Conservation (phyloP, 352 stramenopile genomes). For the Pythium dissimile region DNA sequence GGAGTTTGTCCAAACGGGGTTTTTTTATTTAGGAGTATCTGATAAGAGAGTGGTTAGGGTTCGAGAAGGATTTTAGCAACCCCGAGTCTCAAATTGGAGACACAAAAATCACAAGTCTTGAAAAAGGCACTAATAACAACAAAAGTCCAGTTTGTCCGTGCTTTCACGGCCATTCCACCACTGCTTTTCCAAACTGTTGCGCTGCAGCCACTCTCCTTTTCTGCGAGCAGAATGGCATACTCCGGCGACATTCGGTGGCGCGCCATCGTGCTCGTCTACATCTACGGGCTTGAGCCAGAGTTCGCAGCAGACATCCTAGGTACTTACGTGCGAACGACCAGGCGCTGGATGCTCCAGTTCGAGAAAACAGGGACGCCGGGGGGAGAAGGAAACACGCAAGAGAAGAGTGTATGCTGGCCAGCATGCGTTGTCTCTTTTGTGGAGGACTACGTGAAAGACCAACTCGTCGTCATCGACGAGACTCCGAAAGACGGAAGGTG, state of each 20-base stretch:
- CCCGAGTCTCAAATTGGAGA: neutral
- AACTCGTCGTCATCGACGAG: slow-evolving; percentile 18
- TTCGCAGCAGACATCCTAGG: neutral
- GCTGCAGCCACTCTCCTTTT: neutral
- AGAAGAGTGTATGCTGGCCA: neutral
- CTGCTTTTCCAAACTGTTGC: neutral
- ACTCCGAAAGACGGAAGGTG: slow-evolving; percentile 16
- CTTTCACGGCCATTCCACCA: neutral
- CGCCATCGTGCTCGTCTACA: slow-evolving; percentile 1
- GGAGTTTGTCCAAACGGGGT: neutral
- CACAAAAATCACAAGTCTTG: no score
- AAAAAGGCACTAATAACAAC: no score
- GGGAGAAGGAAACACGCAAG: neutral
- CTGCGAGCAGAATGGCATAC: neutral
- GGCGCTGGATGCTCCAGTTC: neutral
- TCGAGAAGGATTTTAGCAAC: neutral
- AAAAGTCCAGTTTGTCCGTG: slow-evolving; percentile 1
- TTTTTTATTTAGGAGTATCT: slow-evolving; percentile 3
- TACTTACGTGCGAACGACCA: neutral
- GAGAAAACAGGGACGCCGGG: neutral
- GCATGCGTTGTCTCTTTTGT: neutral
- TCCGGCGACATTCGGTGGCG: slow-evolving; percentile 1
- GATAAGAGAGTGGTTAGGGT: slow-evolving; percentile 4
- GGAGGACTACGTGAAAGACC: slow-evolving; percentile 1
- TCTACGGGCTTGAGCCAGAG: neutral